Conservation (phyloP, 1,139 yeast genomes). For the Debaryomyces subglobosus region DNA sequence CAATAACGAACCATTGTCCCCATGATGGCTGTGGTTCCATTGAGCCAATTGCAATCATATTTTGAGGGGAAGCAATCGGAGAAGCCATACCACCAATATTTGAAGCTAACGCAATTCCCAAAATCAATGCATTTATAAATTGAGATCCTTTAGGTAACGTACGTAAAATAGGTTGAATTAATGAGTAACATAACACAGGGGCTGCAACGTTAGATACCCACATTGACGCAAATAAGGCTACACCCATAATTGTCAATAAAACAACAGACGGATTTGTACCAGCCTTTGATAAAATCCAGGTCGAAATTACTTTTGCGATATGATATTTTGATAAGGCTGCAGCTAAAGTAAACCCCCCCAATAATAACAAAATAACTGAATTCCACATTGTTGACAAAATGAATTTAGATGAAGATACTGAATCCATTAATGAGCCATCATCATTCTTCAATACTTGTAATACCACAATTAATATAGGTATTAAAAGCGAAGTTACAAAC, state of each 20-base stretch:
- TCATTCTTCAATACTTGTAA: constrained; percentile 61
- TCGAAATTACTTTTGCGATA: constrained; percentile 67
- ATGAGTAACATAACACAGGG: constrained; percentile 71
- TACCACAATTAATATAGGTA: constrained; percentile 60
- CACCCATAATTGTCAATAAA: constrained; percentile 64
- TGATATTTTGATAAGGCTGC: constrained; percentile 73
- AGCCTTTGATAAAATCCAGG: constrained; percentile 64
- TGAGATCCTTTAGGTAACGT: constrained; percentile 63
- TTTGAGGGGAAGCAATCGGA: constrained; percentile 82
- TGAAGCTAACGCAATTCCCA: constrained; percentile 74
- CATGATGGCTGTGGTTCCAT: constrained; percentile 70
- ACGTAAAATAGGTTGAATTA: constrained; percentile 65
- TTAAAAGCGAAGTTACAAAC: constrained; percentile 64
- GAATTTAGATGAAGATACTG: constrained; percentile 56
- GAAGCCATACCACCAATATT: constrained; percentile 80
- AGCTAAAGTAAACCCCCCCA: constrained; percentile 76
- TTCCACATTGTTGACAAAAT: constrained; percentile 72
- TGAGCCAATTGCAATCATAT: constrained; percentile 71
- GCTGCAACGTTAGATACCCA: constrained; percentile 83
- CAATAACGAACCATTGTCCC: constrained; percentile 77
- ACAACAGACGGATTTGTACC: constrained; percentile 70
- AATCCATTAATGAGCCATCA: constrained; percentile 55
- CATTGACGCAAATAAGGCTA: constrained; percentile 71
- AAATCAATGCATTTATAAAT: constrained; percentile 63
- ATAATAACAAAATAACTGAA: constrained; percentile 66